Base-by-base conservation (phyloP, 345 rosid species). In the Punica granatum region DNA sequence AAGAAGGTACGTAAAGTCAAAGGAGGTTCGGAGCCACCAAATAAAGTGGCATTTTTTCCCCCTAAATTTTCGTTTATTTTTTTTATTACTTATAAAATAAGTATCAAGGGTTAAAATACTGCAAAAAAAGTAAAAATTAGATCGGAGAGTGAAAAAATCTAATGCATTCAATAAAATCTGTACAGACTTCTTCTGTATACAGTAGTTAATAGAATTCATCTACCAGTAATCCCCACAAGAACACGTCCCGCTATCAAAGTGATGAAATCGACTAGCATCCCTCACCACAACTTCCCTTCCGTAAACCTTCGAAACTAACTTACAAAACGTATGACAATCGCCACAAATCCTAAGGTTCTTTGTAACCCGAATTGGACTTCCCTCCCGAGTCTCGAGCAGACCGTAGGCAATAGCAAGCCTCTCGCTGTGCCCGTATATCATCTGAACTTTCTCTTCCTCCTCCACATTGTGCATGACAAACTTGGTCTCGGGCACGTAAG, bases 211-310 rank as follows among this genome's bases (percentile, higher is more conserved):
- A 30, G 39, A 1, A 18, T n/a, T 13, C 48, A 36, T 34, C 85
- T 76, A 92, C 90, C 92, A 89, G 72, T 77, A 85, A 73, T 92
- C 90, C 60, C 88, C 88, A 65, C 98, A 92, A 69, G 98, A 90
- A 72, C 98, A 92, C 36, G 68, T 32, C 65, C 98, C 97, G 72
- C 68, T 83, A 75, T 81, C 69, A 69, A 92, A 88, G 77, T 85
- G 96, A 86, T 92, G 98, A 77, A 88, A 88, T 77, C 96, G 87
- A 67, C 80, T 86, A 63, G 92, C 91, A 78, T 92, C 98, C 80
- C 98, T 88, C 71, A 86, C 76, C 58, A 90, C 67, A 62, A 90
- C 82, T 68, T 83, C 74, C 69, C 87, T 79, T 25, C 67, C 62
- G 48, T 75, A 84, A 68, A 79, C 68, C 75, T 78, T 82, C 21